These are phyloP conservation scores for Acer saccharum DNA, from an alignment of 345 rosid species.

Conservation along the genomic window DNA sequence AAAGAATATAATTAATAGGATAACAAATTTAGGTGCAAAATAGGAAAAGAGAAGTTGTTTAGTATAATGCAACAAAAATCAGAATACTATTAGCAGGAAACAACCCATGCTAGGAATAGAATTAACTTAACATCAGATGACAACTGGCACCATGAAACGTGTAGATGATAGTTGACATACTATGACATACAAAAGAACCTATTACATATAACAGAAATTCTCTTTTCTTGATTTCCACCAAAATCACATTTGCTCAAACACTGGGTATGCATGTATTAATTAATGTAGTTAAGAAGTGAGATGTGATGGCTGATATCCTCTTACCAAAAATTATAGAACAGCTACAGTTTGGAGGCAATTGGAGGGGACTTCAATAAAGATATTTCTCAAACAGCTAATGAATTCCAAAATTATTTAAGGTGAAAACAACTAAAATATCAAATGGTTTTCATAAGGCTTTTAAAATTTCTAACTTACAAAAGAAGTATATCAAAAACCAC, in stretches of 20 bases:
- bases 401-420: constrained; percentile 1
- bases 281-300: background rate
- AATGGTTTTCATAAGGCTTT: background rate
- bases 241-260: background rate
- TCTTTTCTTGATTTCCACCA: background rate
- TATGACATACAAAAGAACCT: background rate
- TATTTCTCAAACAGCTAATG: background rate
- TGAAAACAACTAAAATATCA: background rate
- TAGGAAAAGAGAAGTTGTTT: background rate
- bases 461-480: background rate
- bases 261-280: background rate
- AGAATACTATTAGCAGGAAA: background rate
- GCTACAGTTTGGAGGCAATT: background rate
- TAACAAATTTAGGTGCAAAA: background rate
- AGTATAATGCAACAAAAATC: constrained; percentile 1
- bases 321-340: background rate
- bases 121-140: background rate
- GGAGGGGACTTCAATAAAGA: background rate
- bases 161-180: background rate
- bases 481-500: background rate
- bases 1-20: background rate
- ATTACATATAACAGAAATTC: background rate
- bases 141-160: background rate
- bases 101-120: background rate
- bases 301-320: background rate